These are phyloP conservation scores for Globisporangium yorkense DNA, from an alignment of 352 stramenopile species.

Conservation along the genomic window DNA sequence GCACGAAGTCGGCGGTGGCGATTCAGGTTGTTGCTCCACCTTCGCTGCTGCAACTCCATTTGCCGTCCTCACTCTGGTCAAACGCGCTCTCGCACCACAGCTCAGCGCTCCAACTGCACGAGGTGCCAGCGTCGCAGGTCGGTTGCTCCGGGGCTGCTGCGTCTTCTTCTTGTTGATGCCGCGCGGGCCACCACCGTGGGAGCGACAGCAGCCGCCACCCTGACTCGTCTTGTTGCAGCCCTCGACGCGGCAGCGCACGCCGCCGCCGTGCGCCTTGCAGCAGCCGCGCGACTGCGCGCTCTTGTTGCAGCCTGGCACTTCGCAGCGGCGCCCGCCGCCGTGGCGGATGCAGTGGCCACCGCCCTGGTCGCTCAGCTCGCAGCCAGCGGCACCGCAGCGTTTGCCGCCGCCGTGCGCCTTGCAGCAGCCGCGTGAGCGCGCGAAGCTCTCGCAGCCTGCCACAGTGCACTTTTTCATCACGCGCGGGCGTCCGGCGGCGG, in stretches of 20 bases:
- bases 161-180: slow-evolving; percentile 6
- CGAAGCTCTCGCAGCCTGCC: slow-evolving; percentile 8
- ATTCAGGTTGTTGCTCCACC: too few relatives aligned
- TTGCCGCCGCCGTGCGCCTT: slow-evolving; percentile 39
- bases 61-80: too few relatives aligned
- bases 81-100: too few relatives aligned
- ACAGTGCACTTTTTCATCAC: slow-evolving; percentile 9
- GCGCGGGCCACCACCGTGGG: slow-evolving; percentile 32
- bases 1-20: too few relatives aligned
- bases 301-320: slow-evolving; percentile 27
- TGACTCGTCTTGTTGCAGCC: slow-evolving; percentile 41
- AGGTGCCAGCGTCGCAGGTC: neutral
- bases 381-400: slow-evolving; percentile 23
- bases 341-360: slow-evolving; percentile 68
- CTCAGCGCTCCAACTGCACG: too few relatives aligned
- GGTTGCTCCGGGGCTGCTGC: neutral
- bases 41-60: too few relatives aligned
- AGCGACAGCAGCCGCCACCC: slow-evolving; percentile 38
- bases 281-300: slow-evolving; percentile 46
- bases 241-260: slow-evolving; percentile 29
- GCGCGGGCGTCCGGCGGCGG: neutral
- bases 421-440: slow-evolving; percentile 11
- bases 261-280: slow-evolving; percentile 51
- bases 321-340: slow-evolving; percentile 73
- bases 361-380: slow-evolving; percentile 15